These are phyloP conservation scores for Hypoxylon sp. DNA, from an alignment of 2,329 filamentous ascomycete species.

Conservation along the genomic window DNA sequence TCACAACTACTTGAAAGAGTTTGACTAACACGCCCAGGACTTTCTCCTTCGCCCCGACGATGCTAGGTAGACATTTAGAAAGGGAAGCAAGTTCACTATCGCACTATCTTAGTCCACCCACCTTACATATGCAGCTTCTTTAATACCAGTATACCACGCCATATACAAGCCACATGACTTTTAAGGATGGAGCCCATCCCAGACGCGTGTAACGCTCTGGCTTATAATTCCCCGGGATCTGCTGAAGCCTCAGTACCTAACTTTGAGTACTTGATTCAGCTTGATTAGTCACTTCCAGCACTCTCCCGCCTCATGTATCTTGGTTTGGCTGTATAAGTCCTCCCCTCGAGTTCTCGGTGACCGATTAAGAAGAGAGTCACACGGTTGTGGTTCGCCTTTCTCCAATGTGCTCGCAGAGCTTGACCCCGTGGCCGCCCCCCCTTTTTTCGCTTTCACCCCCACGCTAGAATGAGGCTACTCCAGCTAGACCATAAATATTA, in stretches of 20 bases:
- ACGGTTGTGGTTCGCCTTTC: not conserved
- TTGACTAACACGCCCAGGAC: not conserved
- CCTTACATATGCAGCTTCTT: not conserved
- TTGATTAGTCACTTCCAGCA: too few species aligned
- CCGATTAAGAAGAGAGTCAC: not conserved
- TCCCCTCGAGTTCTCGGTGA: not conserved
- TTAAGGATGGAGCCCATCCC: not conserved
- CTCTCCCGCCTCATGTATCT: not conserved
- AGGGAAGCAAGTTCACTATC: not conserved
- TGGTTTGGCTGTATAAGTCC: not conserved
- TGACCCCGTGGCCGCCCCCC: slow-evolving; percentile 11
- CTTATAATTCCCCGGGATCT: not conserved
- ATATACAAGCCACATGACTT: not conserved
- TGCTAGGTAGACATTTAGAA: too few species aligned
- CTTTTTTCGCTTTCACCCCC: slow-evolving; percentile 25
- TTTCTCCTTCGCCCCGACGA: not conserved
- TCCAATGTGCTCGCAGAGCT: not conserved
- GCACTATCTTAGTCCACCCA: not conserved
- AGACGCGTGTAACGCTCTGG: not conserved
- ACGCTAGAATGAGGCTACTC: slow-evolving; percentile 19
- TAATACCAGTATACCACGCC: not conserved
- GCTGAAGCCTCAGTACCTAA: not conserved
- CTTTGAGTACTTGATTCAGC: not conserved
- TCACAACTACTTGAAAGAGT: not conserved
- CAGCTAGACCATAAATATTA: slow-evolving; percentile 9